Base-by-base conservation (phyloP, 306 rosid genomes). In the Lupinus albus region DNA sequence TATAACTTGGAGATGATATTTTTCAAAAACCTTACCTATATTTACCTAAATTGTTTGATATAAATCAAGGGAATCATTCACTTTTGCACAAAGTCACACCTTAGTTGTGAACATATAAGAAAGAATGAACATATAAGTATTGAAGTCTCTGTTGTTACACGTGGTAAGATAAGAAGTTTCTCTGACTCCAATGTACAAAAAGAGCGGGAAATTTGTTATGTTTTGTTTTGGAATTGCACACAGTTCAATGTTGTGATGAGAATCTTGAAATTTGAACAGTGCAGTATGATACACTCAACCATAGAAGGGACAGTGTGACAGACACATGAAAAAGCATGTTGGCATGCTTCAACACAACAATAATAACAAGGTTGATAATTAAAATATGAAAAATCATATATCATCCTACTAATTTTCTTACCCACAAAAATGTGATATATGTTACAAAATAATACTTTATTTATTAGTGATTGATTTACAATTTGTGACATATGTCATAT, bases 211-310 rank as follows among this genome's bases (percentile, higher is more conserved):
- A 4, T 0, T 46, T 32, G 54, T 47, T 11, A 17, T 64, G 2
- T 11, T 18, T 47, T 50, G 53, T 42, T 14, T 2, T 48, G 56
- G 48, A 54, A 42, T 51, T 36, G 68, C 14, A 9, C 36, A 50
- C 38, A 50, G n/a, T 1, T 20, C 58, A 28, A 74, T 50, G 50
- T 33, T 33, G 4, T 1, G 52, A 25, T 12, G 16, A 14, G 68
- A 60, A 61, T 76, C 72, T 71, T 53, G 73, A 80, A 76, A 72
- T 72, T 62, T 49, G 76, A 76, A 62, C 62, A 44, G 11, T 49
- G 47, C 64, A 32, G 57, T 21, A 2, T 35, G 50, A 53, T 33
- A 56, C 60, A 65, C 53, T 61, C 74, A 67, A 74, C 38, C 60
- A 2, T 15, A 56, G 50, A 56, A 66, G 41, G 18, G 42, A 52